Evolutionary conservation across 176 grass and related monocot genomes (phyloP).

Genomic region (Hsuehochloa calcarea): DNA sequence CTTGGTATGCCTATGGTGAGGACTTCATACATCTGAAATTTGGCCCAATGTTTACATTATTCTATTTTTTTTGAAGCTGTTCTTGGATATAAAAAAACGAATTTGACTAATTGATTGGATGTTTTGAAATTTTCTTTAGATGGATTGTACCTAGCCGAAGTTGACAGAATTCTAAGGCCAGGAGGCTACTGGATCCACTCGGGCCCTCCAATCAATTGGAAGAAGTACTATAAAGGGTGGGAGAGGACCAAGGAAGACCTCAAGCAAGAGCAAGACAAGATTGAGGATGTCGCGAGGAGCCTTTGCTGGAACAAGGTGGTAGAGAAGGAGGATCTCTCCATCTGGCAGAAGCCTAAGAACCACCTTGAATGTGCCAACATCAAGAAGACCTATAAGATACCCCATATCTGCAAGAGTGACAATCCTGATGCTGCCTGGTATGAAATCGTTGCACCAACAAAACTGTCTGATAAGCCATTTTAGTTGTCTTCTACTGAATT

Average conservation of each 20-base stretch:
- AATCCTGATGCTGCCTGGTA: slow-evolving; percentile 87
- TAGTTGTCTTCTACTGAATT: slow-evolving; percentile 1
- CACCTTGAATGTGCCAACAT: slow-evolving; percentile 65
- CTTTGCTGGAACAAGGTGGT: slow-evolving; percentile 91
- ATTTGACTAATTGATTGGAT: slow-evolving; percentile 15
- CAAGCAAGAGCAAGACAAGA: slow-evolving; percentile 82
- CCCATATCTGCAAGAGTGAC: slow-evolving; percentile 81
- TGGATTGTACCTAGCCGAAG: slow-evolving; percentile 83
- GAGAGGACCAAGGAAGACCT: slow-evolving; percentile 75
- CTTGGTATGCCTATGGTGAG: slow-evolving; percentile 74
- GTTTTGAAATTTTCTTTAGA: slow-evolving; percentile 43
- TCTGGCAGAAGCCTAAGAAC: slow-evolving; percentile 97
- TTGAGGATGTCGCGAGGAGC: slow-evolving; percentile 68
- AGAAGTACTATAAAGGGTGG: slow-evolving; percentile 75
- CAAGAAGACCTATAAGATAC: slow-evolving; percentile 60
- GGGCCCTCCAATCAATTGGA: slow-evolving; percentile 94
- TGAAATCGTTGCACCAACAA: slow-evolving; percentile 1
- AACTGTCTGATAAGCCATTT: not conserved
- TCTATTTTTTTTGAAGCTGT: slow-evolving; percentile 9
- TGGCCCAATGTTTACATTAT: not conserved
- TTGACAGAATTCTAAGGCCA: slow-evolving; percentile 87
- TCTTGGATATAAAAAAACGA: not conserved
- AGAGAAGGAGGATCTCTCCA: slow-evolving; percentile 73
- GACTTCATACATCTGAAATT: slow-evolving; percentile 2
- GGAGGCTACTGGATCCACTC: slow-evolving; percentile 93